Evolutionary conservation across 2,329 filamentous ascomycete genomes (phyloP).

Genomic region (Orbilia javanica): DNA sequence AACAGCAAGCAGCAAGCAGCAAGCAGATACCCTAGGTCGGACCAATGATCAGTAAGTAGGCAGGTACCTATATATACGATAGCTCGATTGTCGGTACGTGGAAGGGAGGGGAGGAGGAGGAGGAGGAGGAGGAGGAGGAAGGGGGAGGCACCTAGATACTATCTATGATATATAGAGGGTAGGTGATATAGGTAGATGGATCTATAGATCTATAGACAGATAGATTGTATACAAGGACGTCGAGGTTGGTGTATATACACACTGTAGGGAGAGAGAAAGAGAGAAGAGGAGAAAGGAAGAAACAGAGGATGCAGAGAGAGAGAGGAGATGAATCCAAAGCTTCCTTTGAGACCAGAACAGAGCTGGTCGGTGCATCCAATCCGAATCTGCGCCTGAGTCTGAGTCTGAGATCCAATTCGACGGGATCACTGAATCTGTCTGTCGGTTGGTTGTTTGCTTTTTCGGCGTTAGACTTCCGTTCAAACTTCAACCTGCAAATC

Average conservation of each 20-base stretch:
- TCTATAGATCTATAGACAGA: too few species aligned
- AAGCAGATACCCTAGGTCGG: neutral
- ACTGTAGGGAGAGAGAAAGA: neutral
- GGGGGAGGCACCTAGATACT: too few species aligned
- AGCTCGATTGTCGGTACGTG: neutral
- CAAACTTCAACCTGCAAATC: slow-evolving; percentile 49
- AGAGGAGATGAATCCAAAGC: slow-evolving; percentile 8
- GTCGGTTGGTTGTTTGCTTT: slow-evolving; percentile 33
- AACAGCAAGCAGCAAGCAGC: neutral
- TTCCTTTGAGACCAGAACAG: too few species aligned
- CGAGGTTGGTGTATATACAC: neutral
- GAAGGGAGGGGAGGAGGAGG: neutral
- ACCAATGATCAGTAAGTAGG: too few species aligned
- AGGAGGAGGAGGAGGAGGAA: neutral
- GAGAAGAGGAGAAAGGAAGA: neutral
- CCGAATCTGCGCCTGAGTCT: too few species aligned
- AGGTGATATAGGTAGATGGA: neutral
- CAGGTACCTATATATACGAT: neutral
- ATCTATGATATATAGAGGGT: neutral
- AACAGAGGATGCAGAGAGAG: too few species aligned
- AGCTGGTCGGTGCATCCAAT: too few species aligned
- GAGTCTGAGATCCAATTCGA: too few species aligned
- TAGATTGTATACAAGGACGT: too few species aligned
- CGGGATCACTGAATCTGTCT: too few species aligned
- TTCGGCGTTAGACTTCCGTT: slow-evolving; percentile 51